Base-by-base conservation (phyloP, 2,329 filamentous ascomycete species). In the Verticillium longisporum region DNA sequence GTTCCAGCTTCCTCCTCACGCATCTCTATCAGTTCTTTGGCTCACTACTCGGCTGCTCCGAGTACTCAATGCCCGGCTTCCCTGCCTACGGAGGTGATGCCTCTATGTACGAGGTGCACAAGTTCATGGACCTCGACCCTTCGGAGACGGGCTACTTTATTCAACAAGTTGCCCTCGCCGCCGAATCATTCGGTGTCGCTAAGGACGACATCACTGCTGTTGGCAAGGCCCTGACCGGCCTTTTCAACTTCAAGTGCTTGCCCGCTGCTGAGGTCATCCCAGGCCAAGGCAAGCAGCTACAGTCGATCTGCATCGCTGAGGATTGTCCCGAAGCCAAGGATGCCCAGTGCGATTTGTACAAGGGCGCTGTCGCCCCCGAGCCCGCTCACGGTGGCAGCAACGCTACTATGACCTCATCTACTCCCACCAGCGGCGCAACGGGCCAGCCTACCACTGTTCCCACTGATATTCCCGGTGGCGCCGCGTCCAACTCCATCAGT, bases 11-110 rank as follows among this genome's bases (percentile, higher is more conserved):
- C 63, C 81, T 88, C 60, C 71, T 88, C 63, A 87, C 82, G 55
- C 85, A 87, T 68, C 74, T 88, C 41, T 87, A 88, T 74, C 72
- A 82, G 65, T 87, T 82, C 77, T 88, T 88, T 68, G 84, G 83
- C 58, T 74, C 74, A 31, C 77, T 88, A 26, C 78, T 87, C 50
- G 82, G 80, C 66, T 87, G 84, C 75, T 77, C 79, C 59, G 63
- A 72, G 68, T 78, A 82, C 69, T 79, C 80, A 60, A 77, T 74
- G 72, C 61, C 74, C 13, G 81, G 75, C 26, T 85, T 81, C 69
- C 76, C 78, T 33, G 70, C 74, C 34, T 87, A 86, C 71, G 63
- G 60, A 11, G 82, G 78, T 57, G 64, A 72, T 10, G 67, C 73
- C 0, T 80, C 75, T 65, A 79, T 80, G 78, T 83, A 81, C 71